phyloP scores from a whole-genome alignment of 129 eudicot genomes.

The Helichrysum umbraculigerum region DNA sequence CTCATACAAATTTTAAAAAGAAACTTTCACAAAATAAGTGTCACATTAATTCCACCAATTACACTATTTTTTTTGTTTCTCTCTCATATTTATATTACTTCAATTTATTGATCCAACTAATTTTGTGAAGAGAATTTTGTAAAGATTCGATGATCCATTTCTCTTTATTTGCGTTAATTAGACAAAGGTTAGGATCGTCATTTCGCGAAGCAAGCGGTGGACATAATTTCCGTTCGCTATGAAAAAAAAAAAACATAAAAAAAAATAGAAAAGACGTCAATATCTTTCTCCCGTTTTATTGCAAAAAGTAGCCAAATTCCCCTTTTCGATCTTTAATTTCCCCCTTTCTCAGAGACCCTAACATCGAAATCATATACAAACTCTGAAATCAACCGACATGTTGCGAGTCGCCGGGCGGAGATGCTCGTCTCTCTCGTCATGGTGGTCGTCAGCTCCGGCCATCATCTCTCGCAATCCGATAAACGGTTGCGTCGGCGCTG shows the following conservation, averaged over 20 bases:
- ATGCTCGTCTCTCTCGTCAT: slow-evolving; percentile 50
- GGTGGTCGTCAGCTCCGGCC: slow-evolving; percentile 42
- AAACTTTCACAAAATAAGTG: no score
- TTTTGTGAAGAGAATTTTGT: no score
- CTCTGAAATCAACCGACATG: slow-evolving; percentile 33
- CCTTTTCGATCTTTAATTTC: slow-evolving; percentile 9
- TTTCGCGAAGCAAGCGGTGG: neutral
- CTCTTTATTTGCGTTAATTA: no score
- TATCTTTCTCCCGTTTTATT: slow-evolving; percentile 22
- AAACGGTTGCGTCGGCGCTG: slow-evolving; percentile 26
- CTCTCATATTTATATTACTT: no score
- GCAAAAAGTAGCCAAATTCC: neutral
- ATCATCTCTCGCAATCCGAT: slow-evolving; percentile 36
- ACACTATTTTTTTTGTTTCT: no score
- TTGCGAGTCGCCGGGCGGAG: slow-evolving; percentile 63
- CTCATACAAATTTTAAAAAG: no score
- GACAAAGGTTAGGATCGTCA: slow-evolving; percentile 3
- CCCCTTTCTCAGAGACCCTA: slow-evolving; percentile 29
- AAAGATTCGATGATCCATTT: no score
- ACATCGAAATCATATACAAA: slow-evolving; percentile 15
- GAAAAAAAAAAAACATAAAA: neutral
- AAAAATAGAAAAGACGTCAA: slow-evolving; percentile 1
- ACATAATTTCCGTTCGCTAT: neutral
- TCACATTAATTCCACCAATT: no score
- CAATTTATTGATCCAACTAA: no score